Evolutionary conservation across 768 basidiomycete genomes (phyloP).

Genomic region (Cystobasidium tubakii): DNA sequence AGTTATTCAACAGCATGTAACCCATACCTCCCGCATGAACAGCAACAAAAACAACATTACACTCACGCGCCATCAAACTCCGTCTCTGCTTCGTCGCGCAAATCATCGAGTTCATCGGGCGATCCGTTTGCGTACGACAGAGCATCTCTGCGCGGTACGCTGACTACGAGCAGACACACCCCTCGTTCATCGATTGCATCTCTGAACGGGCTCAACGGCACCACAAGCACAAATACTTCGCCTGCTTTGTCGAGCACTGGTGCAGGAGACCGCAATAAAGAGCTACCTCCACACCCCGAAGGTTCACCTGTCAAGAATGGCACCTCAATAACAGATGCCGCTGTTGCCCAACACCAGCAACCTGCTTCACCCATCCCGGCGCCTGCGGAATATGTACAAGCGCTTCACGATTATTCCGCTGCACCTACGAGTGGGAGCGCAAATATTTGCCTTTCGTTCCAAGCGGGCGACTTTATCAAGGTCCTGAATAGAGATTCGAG

Average conservation of each 20-base stretch:
- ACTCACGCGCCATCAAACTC: background rate
- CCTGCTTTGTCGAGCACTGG: background rate
- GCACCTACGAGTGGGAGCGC: constrained; percentile 51
- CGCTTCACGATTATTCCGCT: constrained; percentile 84
- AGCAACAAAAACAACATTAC: background rate
- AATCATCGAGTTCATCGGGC: constrained; percentile 3
- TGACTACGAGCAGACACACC: background rate
- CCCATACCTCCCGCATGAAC: background rate
- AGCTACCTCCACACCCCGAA: constrained; percentile 11
- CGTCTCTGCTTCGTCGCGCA: background rate
- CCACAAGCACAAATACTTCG: background rate
- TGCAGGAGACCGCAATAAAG: constrained; percentile 14
- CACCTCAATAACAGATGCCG: background rate
- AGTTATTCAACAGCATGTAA: background rate
- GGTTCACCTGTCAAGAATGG: background rate
- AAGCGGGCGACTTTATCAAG: constrained; percentile 81
- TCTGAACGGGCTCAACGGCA: background rate
- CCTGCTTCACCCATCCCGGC: background rate
- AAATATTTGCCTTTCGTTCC: constrained; percentile 76
- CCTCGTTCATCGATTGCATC: background rate
- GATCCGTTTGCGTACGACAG: constrained; percentile 10
- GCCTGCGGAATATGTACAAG: constrained; percentile 67
- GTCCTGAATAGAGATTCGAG: constrained; percentile 79
- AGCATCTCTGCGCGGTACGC: background rate
- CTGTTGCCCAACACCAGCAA: background rate